Evolutionary conservation across 768 basidiomycete species (phyloP), one percentile per base, ranked within the genome.

Genomic region (Scleroderma bovista): DNA sequence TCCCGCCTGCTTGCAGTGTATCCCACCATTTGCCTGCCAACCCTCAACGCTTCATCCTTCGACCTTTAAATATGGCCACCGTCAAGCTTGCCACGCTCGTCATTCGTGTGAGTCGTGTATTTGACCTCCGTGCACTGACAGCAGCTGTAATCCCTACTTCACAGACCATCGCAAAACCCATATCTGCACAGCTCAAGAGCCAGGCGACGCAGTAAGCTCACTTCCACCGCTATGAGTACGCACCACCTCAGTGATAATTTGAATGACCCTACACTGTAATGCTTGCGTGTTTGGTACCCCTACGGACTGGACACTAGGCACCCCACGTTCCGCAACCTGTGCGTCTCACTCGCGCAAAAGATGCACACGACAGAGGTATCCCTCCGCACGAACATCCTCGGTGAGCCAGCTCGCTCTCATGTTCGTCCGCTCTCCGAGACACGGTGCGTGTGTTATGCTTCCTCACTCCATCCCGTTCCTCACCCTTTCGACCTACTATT

Each of bases 81-180:
- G 80, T 78, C 17, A 89, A 89, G 65, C 71, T 89, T 37, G 87
- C 79, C 11, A 85, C 85, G 2, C 76, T 89, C n/a, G 59, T 79
- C 44, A 86, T 89, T 58, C 76, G 86, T 61, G 85, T 84, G 70
- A 72, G 84, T 29, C 15, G 1, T 26, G 15, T 24, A 26, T 3
- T 2, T 17, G 6, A 20, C 19, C 24, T 4, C 6, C n/a, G 2
- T 2, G 43, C 31, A 19, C 34, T 22, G 24, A 12, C 22, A 24
- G 46, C 5, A 29, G 26, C 26, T 29, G 26, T 4, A 29, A 29
- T 41, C 50, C 29, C 12, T 2, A 11, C 12, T 46, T 44, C 48
- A 2, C 41, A 90, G 88, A 91, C 88, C n/a, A 64, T 89, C 62
- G 88, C 88, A 46, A 91, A 90, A 68, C 88, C 89, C 45, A 88